A percentile compares a stretch with the other conserved stretches of the same genome.
Evolutionary conservation across 306 rosid genomes (phyloP).

Genomic region (Fagus sylvatica): DNA sequence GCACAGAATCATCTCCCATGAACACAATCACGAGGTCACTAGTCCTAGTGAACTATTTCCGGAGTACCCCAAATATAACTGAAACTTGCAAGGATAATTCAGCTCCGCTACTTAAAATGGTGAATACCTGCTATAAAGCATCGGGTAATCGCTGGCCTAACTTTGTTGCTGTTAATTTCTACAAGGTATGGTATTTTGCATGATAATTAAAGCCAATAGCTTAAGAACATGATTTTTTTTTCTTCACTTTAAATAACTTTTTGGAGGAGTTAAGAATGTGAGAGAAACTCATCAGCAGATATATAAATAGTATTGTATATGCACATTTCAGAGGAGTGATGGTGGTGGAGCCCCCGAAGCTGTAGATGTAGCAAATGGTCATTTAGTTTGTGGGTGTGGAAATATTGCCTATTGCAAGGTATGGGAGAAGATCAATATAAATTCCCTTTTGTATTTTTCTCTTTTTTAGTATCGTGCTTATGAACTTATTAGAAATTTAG

Average conservation of each 20-base stretch:
- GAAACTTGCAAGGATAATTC: slow-evolving; percentile 67
- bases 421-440: background rate
- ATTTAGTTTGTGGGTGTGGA: slow-evolving; percentile 60
- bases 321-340: slow-evolving; percentile 61
- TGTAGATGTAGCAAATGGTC: slow-evolving; percentile 63
- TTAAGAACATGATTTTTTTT: no score
- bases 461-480: no score
- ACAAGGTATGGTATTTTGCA: slow-evolving; percentile 46
- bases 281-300: no score
- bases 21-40: slow-evolving; percentile 59
- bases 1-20: slow-evolving; percentile 56
- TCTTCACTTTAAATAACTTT: no score
- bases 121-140: slow-evolving; percentile 58
- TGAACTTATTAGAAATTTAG: no score
- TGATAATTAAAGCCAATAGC: no score
- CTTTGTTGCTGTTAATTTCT: slow-evolving; percentile 80
- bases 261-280: no score
- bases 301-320: background rate
- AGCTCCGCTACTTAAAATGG: slow-evolving; percentile 59
- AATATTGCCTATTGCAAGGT: slow-evolving; percentile 68
- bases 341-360: slow-evolving; percentile 74
- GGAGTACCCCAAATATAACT: slow-evolving; percentile 38
- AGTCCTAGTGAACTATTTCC: slow-evolving; percentile 63
- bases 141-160: slow-evolving; percentile 74
- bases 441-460: no score